Percentiles rank a stretch among this genome's conserved stretches.
Evolutionary conservation across 208 protist species (phyloP).

Genomic region (Vickermania spadyakhi): DNA sequence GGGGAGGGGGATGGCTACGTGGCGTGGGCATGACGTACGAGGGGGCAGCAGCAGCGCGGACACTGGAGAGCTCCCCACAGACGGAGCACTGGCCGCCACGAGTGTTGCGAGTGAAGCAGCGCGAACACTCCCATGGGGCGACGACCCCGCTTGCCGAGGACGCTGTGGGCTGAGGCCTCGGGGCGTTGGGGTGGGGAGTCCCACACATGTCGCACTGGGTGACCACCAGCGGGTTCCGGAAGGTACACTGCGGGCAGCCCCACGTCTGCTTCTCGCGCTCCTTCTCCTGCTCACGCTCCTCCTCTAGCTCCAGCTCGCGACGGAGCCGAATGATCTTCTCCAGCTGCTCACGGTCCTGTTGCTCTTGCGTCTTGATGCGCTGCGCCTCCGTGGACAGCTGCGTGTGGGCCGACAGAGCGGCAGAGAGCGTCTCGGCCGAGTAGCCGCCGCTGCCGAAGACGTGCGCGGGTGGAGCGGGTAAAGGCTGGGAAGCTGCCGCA

Average conservation of each 20-base stretch:
- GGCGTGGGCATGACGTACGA: too few species aligned
- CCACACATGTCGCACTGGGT: slow-evolving; percentile 65
- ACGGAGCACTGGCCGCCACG: slow-evolving; percentile 35
- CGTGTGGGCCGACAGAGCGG: slow-evolving; percentile 1
- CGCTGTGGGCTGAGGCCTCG: background rate
- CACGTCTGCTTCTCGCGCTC: slow-evolving; percentile 56
- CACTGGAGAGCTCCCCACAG: slow-evolving; percentile 38
- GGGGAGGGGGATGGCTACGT: slow-evolving; percentile 1
- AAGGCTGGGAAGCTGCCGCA: slow-evolving; percentile 2
- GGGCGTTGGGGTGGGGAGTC: slow-evolving; percentile 2
- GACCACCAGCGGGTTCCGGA: slow-evolving; percentile 41
- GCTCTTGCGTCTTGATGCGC: slow-evolving; percentile 20
- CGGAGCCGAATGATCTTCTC: slow-evolving; percentile 79
- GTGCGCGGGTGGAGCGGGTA: background rate
- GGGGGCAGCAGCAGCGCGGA: slow-evolving; percentile 9
- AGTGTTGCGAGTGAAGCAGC: slow-evolving; percentile 37
- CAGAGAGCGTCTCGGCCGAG: background rate
- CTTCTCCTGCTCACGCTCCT: slow-evolving; percentile 60
- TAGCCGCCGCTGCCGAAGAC: background rate
- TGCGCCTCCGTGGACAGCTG: background rate
- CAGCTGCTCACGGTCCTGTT: slow-evolving; percentile 65
- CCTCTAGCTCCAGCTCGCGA: slow-evolving; percentile 65
- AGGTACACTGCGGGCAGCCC: slow-evolving; percentile 68
- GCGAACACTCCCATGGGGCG: slow-evolving; percentile 40
- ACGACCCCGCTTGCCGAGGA: background rate